Conservation (phyloP, 179 eudicot genomes). For the Beta corolliflora region DNA sequence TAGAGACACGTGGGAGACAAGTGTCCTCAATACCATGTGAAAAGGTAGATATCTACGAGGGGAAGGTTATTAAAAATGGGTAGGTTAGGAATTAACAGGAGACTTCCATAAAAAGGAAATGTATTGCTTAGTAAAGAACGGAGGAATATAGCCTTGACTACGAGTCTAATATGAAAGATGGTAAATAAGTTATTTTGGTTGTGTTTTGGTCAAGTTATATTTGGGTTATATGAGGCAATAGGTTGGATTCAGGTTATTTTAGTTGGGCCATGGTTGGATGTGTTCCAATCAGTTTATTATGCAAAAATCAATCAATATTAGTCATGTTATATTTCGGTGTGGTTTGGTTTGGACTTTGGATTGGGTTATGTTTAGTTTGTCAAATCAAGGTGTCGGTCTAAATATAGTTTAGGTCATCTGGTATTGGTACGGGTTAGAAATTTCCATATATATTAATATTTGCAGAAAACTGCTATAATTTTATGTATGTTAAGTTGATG, state of each 20-base stretch:
- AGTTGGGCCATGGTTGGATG: neutral
- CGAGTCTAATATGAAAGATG: neutral
- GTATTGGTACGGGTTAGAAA: neutral
- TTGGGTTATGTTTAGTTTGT: neutral
- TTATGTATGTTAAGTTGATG: neutral
- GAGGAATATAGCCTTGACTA: neutral
- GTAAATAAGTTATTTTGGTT: neutral
- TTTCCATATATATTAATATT: too few relatives aligned
- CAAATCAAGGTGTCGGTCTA: neutral
- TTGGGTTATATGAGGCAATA: neutral
- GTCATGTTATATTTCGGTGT: neutral
- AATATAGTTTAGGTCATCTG: slow-evolving; percentile 32
- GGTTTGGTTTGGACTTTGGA: neutral
- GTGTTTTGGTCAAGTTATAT: neutral
- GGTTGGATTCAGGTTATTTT: neutral
- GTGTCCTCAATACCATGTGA: too few relatives aligned
- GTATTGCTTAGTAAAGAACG: too few relatives aligned
- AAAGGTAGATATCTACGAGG: too few relatives aligned
- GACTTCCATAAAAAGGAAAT: too few relatives aligned
- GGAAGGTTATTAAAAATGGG: too few relatives aligned
- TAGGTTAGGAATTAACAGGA: too few relatives aligned
- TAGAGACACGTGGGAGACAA: too few relatives aligned
- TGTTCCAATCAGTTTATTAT: neutral
- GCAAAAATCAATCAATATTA: too few relatives aligned
- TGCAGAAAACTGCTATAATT: neutral